A percentile compares a stretch with the other conserved stretches of the same genome.
Evolutionary conservation across 1,284 basidiomycete species (phyloP).

Genomic region (Moesziomyces aphidis): DNA sequence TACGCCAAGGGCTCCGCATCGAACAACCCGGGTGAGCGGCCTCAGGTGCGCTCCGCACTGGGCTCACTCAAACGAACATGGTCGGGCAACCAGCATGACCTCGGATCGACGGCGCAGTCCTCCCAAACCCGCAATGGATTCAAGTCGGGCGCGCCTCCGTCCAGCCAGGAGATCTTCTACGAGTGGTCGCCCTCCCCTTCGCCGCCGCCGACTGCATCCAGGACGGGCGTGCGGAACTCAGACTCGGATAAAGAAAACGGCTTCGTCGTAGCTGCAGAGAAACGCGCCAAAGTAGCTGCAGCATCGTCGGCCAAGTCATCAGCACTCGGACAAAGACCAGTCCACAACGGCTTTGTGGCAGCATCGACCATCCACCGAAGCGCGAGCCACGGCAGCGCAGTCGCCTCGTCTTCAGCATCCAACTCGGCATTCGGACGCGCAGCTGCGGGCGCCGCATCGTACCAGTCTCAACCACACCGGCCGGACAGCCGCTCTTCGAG

Average conservation of each 20-base stretch:
- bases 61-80: conserved; percentile 44
- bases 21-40: conserved; percentile 13
- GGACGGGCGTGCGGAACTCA: background rate
- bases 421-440: conserved; percentile 2
- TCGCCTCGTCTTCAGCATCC: conserved; percentile 1
- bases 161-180: conserved; percentile 38
- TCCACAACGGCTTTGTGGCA: conserved; percentile 13
- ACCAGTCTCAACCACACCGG: conserved; percentile 9
- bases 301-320: background rate
- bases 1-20: conserved; percentile 16
- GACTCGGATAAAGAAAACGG: conserved; percentile 45
- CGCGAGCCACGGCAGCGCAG: conserved; percentile 6
- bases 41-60: conserved; percentile 40
- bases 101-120: conserved; percentile 24
- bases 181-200: conserved; percentile 49
- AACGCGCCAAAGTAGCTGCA: conserved; percentile 12
- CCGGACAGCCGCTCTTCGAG: conserved; percentile 5
- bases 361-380: conserved; percentile 14
- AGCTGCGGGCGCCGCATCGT: background rate
- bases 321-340: background rate
- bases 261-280: conserved; percentile 11
- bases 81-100: conserved; percentile 54
- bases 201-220: conserved; percentile 12
- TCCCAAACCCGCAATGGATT: conserved; percentile 1
- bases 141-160: conserved; percentile 3